Base-by-base conservation (phyloP, 805 yeast species). In the Metschnikowia koreensis region DNA sequence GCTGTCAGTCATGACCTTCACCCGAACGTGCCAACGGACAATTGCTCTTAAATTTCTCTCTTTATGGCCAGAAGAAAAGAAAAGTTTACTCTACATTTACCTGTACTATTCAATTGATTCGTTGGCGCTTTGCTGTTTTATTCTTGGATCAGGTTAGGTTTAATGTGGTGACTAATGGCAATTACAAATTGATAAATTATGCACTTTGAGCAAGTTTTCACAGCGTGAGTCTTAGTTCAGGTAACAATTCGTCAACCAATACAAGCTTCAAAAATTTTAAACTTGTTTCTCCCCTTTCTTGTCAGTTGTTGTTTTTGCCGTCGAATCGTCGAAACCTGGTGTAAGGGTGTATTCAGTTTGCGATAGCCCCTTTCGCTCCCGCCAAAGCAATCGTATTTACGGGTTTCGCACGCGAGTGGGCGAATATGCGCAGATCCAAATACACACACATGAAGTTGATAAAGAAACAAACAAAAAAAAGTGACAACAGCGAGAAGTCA, bases 291-390 rank as follows among this genome's bases (percentile, higher is more conserved):
- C 34, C 12, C 13, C 2, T 31, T 31, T 12, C 34, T 10, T 31
- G 34, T 38, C 47, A 7, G 17, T 34, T 34, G 38, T 43, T 39
- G 50, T 26, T 16, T 36, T 29, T 27, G 15, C 8, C 40, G 33
- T 17, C 29, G 37, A 41, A 26, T 41, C 53, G 53, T 45, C 53
- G 48, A 45, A 15, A 7, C 16, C 40, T 37, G 56, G 56, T 53
- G 56, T 53, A 53, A 41, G 56, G 56, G 42, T 53, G 54, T 50
- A 6, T 22, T 29, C 44, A 41, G 47, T 42, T 48, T 48, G 51
- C 51, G 51, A 38, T 46, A 41, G 29, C 51, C 50, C 51, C 51
- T 42, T 48, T 48, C 45, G 41, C 22, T 27, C 47, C 39, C 44
- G 15, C 28, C 51, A 17, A 48, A 48, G 51, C 51, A 48, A 48